These are phyloP conservation scores for Mitragyna speciosa DNA, from an alignment of 257 asterid species.

Conservation along the genomic window DNA sequence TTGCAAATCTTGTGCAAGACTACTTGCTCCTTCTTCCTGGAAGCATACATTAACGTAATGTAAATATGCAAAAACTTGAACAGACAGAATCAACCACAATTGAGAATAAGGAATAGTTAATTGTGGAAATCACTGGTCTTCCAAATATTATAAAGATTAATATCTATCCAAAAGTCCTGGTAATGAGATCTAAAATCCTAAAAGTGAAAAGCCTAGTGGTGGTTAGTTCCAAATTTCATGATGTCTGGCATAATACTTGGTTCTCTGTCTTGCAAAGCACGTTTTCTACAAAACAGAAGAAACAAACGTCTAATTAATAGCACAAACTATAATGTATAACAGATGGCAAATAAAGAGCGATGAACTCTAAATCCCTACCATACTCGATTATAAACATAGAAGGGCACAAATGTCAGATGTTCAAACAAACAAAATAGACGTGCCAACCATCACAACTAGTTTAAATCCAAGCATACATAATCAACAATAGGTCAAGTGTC, in stretches of 20 bases:
- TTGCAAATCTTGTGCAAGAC: conserved; percentile 86
- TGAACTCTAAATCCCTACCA: background rate
- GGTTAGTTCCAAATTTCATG: background rate
- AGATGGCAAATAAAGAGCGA: background rate
- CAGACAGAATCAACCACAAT: background rate
- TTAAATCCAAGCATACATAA: background rate
- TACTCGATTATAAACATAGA: background rate
- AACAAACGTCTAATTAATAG: background rate
- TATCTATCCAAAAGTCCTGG: background rate
- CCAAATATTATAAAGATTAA: background rate
- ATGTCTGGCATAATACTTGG: background rate
- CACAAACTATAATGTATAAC: background rate
- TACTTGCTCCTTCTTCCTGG: conserved; percentile 97
- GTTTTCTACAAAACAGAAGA: background rate
- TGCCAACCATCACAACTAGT: background rate
- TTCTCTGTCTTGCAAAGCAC: background rate
- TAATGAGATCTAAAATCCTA: background rate
- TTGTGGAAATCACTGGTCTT: background rate
- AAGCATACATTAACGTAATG: background rate
- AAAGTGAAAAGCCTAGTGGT: background rate
- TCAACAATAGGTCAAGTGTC: background rate
- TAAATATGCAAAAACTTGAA: background rate
- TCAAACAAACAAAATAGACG: background rate
- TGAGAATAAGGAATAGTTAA: background rate
- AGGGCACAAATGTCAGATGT: background rate